Percentiles rank a stretch among this genome's conserved stretches.
phyloP scores from a whole-genome alignment of 805 yeast genomes.

The Clavispora phyllophila region DNA sequence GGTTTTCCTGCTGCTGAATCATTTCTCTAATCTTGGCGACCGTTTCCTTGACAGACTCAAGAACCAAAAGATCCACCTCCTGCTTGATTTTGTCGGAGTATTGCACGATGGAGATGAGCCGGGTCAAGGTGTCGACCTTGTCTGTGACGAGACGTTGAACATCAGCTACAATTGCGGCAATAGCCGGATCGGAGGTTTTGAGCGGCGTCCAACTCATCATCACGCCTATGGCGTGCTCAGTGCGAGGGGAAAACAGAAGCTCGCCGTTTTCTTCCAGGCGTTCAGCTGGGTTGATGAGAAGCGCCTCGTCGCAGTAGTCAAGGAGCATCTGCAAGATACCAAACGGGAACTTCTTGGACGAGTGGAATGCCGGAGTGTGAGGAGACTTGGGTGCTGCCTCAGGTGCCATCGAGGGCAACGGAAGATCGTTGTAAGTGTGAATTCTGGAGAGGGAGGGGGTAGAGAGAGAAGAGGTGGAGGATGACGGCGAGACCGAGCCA shows the following conservation, averaged over 20 bases:
- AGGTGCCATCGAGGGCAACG: constrained; percentile 34
- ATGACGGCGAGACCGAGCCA: constrained; percentile 14
- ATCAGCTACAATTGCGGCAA: constrained; percentile 58
- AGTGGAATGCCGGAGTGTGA: constrained; percentile 13
- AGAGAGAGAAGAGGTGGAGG: constrained; percentile 15
- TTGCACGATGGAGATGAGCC: constrained; percentile 69
- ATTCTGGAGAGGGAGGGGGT: constrained; percentile 16
- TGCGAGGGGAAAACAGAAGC: constrained; percentile 50
- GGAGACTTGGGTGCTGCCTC: constrained; percentile 14
- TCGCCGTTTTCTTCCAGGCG: constrained; percentile 48
- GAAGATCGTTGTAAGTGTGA: constrained; percentile 54
- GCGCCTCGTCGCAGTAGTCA: constrained; percentile 71
- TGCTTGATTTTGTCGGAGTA: constrained; percentile 71
- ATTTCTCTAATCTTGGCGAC: constrained; percentile 48
- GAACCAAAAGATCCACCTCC: constrained; percentile 70
- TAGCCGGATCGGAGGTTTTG: constrained; percentile 58
- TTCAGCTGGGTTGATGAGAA: constrained; percentile 56
- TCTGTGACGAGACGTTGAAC: constrained; percentile 55
- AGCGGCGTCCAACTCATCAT: constrained; percentile 44
- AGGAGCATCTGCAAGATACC: constrained; percentile 52
- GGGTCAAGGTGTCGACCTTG: constrained; percentile 63
- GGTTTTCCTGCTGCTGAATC: constrained; percentile 14
- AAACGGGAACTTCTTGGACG: constrained; percentile 55
- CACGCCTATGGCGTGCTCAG: constrained; percentile 49
- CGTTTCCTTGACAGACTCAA: constrained; percentile 59